Evolutionary conservation across 768 basidiomycete species (phyloP), one percentile per base, ranked within the genome.

Genomic region (Amanita rubescens): DNA sequence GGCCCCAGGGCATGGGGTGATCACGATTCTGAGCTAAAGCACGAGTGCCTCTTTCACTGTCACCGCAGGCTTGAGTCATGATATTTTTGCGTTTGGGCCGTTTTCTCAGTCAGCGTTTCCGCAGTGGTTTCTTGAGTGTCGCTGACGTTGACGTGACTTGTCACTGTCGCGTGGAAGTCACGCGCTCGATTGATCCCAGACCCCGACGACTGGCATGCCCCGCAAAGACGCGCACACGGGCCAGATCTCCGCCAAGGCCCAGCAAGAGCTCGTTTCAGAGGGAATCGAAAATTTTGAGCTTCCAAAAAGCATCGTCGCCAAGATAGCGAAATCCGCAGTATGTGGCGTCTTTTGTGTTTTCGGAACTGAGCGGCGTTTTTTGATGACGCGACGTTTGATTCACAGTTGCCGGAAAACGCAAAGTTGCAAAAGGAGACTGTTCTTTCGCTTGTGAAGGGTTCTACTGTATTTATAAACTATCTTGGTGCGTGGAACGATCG

Each of bases 391-490:
- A 9, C 4, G 37, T 12, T 51, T 49, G 42, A n/a, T n/a, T 24
- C 42, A 33, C 45, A 94, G 94, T 71, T 95, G 3, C 90, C 92
- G 5, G 85, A 91, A 0, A 85, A 82, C 59, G 79, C 85, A 11
- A 95, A 95, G 63, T 68, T 96, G 53, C 89, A 93, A 61, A 95
- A 94, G 57, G 95, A 97, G 55, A 88, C 90, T 0, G 82, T 94
- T 0, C 66, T 88, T 1, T 90, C 92, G 11, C 75, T 96, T 9
- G 76, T 88, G 12, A 94, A 94, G 64, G 86, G 87, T 27, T 91
- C 94, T 3, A 94, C 94, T 0, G 87, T 97, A 49, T 98, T 97
- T 67, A 94, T 99, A 59, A 94, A 89, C 66, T 95, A 94, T 61
- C 74, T 98, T 7, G 86, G 94, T 87, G 65, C 20, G 41, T 22